Conservation (phyloP, 78 protist genomes). For the Protostelium mycophagum region DNA sequence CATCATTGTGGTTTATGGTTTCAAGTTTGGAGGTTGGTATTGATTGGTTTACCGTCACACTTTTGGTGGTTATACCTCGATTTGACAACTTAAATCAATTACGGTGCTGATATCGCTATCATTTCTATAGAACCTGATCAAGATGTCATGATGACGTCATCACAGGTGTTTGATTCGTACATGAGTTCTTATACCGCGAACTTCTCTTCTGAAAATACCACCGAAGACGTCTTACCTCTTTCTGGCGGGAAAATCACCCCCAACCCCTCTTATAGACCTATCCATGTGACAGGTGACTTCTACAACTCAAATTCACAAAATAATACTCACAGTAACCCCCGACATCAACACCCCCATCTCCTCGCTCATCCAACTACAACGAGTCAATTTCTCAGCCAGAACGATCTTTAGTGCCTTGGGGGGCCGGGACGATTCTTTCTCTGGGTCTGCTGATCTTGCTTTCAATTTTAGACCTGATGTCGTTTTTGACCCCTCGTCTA, state of each 20-base stretch:
- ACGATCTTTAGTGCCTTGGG: not conserved
- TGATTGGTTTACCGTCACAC: no score
- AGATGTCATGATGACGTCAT: no score
- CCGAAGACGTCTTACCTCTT: not conserved
- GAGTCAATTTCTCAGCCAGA: not conserved
- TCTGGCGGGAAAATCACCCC: not conserved
- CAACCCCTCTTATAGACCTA: not conserved
- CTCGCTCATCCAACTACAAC: not conserved
- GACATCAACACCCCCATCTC: not conserved
- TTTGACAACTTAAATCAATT: no score
- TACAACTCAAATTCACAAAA: not conserved
- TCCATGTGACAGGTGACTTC: not conserved
- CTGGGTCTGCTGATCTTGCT: not conserved
- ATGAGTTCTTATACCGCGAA: not conserved
- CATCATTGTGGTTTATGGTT: no score
- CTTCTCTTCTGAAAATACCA: not conserved
- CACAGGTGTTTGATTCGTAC: not conserved
- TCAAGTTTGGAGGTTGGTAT: no score
- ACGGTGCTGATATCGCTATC: no score
- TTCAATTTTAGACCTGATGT: not conserved
- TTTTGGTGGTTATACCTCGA: no score
- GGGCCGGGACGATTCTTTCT: not conserved
- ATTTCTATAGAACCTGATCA: no score
- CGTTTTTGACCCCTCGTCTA: not conserved
- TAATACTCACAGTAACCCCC: not conserved